Evolutionary conservation across 129 eudicot genomes (phyloP).

Genomic region (Apium graveolens): DNA sequence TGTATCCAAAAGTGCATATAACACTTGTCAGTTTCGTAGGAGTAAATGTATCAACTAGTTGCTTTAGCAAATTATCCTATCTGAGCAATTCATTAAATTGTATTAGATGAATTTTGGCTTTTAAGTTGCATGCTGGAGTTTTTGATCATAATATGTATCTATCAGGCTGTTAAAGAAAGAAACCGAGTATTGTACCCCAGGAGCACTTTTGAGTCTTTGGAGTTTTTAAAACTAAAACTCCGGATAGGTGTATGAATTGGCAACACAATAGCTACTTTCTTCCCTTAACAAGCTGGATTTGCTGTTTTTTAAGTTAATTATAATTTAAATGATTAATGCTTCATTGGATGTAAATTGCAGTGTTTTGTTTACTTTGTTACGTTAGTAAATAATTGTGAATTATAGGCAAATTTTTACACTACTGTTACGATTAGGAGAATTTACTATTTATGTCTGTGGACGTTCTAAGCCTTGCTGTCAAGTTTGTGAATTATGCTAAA

Average conservation of each 20-base stretch:
- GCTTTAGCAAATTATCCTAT: neutral
- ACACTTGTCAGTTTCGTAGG: neutral
- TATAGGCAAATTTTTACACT: too few relatives aligned
- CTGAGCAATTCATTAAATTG: neutral
- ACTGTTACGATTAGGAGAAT: neutral
- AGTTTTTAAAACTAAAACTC: neutral
- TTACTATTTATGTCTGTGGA: neutral
- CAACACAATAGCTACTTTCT: neutral
- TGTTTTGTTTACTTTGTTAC: neutral
- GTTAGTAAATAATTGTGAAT: too few relatives aligned
- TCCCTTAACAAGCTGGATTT: neutral
- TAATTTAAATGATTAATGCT: neutral
- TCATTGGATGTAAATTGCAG: constrained; percentile 24
- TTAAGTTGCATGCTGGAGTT: neutral
- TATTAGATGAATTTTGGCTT: neutral
- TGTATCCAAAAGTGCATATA: neutral
- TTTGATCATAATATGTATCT: too few relatives aligned
- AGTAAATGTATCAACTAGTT: neutral
- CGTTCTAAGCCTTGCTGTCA: neutral
- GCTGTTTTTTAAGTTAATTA: neutral
- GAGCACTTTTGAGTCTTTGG: neutral
- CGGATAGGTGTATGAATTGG: neutral
- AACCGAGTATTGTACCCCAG: neutral
- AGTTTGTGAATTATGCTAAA: neutral
- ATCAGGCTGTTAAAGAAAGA: too few relatives aligned